Evolutionary conservation across 352 stramenopile species (phyloP).

Genomic region (Globisporangium cystogenes): DNA sequence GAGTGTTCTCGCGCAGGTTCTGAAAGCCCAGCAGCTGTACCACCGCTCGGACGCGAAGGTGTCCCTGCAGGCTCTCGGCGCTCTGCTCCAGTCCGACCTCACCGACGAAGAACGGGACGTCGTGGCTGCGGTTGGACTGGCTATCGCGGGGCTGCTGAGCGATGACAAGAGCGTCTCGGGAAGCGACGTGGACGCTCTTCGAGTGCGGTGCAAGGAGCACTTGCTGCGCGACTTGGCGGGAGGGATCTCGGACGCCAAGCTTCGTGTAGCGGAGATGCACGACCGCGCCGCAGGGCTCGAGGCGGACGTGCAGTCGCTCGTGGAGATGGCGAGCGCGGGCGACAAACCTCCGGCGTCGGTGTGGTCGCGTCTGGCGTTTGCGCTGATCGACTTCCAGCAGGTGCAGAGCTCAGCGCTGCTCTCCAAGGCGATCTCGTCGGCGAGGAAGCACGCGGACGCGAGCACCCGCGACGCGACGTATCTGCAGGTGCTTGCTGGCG

Average conservation of each 20-base stretch:
- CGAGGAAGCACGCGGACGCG: slow-evolving; percentile 2
- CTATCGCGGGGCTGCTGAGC: slow-evolving; percentile 24
- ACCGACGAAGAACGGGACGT: not conserved
- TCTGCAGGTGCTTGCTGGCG: slow-evolving; percentile 18
- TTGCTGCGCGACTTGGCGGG: slow-evolving; percentile 11
- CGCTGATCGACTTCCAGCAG: slow-evolving; percentile 30
- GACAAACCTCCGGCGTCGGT: slow-evolving; percentile 14
- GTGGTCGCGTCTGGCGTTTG: slow-evolving; percentile 25
- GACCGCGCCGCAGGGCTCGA: slow-evolving; percentile 22
- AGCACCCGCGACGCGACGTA: slow-evolving; percentile 26
- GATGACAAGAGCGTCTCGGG: slow-evolving; percentile 2
- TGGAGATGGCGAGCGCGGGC: slow-evolving; percentile 22
- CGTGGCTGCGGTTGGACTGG: slow-evolving; percentile 22
- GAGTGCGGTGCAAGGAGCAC: slow-evolving; percentile 22
- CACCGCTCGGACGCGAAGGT: slow-evolving; percentile 3
- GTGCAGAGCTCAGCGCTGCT: slow-evolving; percentile 4
- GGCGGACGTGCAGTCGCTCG: slow-evolving; percentile 17
- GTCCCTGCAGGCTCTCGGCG: not conserved
- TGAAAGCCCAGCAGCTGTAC: slow-evolving; percentile 9
- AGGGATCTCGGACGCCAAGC: slow-evolving; percentile 7
- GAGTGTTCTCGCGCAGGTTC: not conserved
- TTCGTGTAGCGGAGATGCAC: slow-evolving; percentile 34
- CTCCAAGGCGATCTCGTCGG: not conserved
- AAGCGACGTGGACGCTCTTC: slow-evolving; percentile 8
- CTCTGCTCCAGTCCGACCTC: slow-evolving; percentile 5